A percentile compares a stretch with the other conserved stretches of the same genome.
phyloP scores from a whole-genome alignment of 2,329 filamentous ascomycete species.

The Alternaria tenuissima region DNA sequence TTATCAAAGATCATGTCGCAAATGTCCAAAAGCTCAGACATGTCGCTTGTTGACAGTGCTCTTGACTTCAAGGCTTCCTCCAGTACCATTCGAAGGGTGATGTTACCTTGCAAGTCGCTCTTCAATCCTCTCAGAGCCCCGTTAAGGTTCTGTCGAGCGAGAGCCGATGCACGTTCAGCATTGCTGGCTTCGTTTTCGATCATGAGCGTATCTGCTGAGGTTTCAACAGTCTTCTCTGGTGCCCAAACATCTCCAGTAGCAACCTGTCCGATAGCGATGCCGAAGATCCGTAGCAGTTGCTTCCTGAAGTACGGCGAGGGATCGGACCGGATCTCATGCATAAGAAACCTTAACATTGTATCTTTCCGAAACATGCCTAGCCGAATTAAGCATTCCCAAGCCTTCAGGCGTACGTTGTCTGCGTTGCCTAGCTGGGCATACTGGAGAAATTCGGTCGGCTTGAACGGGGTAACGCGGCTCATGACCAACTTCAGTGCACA shows the following conservation, averaged over 20 bases:
- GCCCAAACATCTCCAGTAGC: slow-evolving; percentile 62
- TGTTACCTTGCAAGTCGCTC: slow-evolving; percentile 59
- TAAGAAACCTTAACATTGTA: slow-evolving; percentile 63
- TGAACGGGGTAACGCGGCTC: slow-evolving; percentile 61
- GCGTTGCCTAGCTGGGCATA: slow-evolving; percentile 68
- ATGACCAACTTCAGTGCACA: slow-evolving; percentile 65
- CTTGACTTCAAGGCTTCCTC: slow-evolving; percentile 65
- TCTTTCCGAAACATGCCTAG: slow-evolving; percentile 61
- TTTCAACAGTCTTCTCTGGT: slow-evolving; percentile 39
- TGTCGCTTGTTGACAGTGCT: slow-evolving; percentile 60
- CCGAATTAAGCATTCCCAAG: slow-evolving; percentile 66
- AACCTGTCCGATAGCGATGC: slow-evolving; percentile 64
- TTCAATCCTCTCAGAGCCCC: slow-evolving; percentile 67
- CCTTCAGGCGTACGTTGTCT: slow-evolving; percentile 66
- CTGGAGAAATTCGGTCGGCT: slow-evolving; percentile 66
- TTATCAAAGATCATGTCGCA: slow-evolving; percentile 64
- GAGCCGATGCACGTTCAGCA: slow-evolving; percentile 58
- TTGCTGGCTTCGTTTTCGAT: slow-evolving; percentile 62
- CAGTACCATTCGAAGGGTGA: slow-evolving; percentile 61
- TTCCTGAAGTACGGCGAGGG: slow-evolving; percentile 66
- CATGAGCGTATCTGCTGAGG: slow-evolving; percentile 57
- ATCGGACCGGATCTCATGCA: slow-evolving; percentile 65
- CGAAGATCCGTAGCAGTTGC: slow-evolving; percentile 61
- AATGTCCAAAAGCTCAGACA: slow-evolving; percentile 65
- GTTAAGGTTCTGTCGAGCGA: slow-evolving; percentile 65